A percentile compares a stretch with the other conserved stretches of the same genome.
Conservation (phyloP, 2,329 filamentous ascomycete species). For the Drechslerella coelobrocha region DNA sequence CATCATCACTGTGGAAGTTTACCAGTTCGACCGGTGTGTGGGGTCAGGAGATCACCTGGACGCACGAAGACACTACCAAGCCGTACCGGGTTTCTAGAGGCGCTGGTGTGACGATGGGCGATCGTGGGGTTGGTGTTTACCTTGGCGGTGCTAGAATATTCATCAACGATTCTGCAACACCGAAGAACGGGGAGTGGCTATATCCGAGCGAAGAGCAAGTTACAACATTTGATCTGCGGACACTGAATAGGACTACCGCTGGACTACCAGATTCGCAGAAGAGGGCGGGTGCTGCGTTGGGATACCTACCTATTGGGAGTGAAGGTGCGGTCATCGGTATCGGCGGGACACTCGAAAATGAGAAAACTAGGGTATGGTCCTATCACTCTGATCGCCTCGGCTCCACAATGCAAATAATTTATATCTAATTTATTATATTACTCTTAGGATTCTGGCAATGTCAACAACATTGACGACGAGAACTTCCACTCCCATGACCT, state of each 20-base stretch:
- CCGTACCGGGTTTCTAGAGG: constrained; percentile 45
- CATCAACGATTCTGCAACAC: constrained; percentile 33
- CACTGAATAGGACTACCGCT: constrained; percentile 34
- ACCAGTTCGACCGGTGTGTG: constrained; percentile 33
- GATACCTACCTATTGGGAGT: constrained; percentile 39
- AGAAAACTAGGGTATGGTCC: constrained; percentile 28
- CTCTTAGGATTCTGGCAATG: constrained; percentile 23
- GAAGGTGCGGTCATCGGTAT: constrained; percentile 36
- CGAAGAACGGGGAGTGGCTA: constrained; percentile 32
- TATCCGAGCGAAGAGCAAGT: constrained; percentile 45
- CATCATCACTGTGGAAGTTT: constrained; percentile 45
- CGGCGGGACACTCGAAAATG: constrained; percentile 43
- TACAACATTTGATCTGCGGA: constrained; percentile 40
- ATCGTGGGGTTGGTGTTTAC: constrained; percentile 38
- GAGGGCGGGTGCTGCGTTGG: constrained; percentile 35
- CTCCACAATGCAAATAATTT: background rate
- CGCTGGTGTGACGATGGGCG: constrained; percentile 18
- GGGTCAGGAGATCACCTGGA: constrained; percentile 45
- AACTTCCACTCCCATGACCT: constrained; percentile 27
- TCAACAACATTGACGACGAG: constrained; percentile 19
- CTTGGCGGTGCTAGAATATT: constrained; percentile 47
- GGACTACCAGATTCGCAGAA: constrained; percentile 35
- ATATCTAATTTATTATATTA: constrained; percentile 1
- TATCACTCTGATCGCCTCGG: background rate
- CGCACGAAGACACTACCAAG: constrained; percentile 25